phyloP scores from a whole-genome alignment of 73 alveolate species.

The Uronychia binucleata region DNA sequence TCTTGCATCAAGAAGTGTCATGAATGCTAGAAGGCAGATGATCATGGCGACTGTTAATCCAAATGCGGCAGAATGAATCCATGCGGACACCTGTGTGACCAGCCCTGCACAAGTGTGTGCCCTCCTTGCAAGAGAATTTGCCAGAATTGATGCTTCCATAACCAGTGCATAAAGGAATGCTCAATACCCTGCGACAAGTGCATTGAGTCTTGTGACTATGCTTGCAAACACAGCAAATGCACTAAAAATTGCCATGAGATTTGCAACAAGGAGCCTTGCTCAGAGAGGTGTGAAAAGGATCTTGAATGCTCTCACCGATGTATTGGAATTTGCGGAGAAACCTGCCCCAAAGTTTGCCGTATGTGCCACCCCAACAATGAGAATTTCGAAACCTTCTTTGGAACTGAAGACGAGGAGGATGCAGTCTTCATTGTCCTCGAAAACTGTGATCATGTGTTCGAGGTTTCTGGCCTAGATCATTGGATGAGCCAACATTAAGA shows the following conservation, averaged over 20 bases:
- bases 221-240: constrained; percentile 73
- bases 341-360: constrained; percentile 80
- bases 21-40: constrained; percentile 36
- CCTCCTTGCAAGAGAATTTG: constrained; percentile 66
- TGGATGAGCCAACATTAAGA: constrained; percentile 29
- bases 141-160: constrained; percentile 63
- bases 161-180: constrained; percentile 65
- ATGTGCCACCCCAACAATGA: constrained; percentile 70
- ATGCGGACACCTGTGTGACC: constrained; percentile 80
- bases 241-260: constrained; percentile 61
- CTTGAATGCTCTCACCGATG: constrained; percentile 78
- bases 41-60: constrained; percentile 66
- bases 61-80: constrained; percentile 59
- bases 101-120: constrained; percentile 64
- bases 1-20: constrained; percentile 73
- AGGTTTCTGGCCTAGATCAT: constrained; percentile 63
- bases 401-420: constrained; percentile 72
- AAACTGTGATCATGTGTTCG: constrained; percentile 77
- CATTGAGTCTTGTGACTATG: constrained; percentile 62
- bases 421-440: constrained; percentile 65
- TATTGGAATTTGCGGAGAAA: constrained; percentile 86
- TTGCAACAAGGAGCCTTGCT: constrained; percentile 70
- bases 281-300: constrained; percentile 47
- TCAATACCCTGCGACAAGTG: constrained; percentile 69
- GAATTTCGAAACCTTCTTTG: constrained; percentile 72